Percentiles rank a stretch among this genome's conserved stretches.
Evolutionary conservation across 768 basidiomycete species (phyloP).

Genomic region (Podaxis carcinomalis): DNA sequence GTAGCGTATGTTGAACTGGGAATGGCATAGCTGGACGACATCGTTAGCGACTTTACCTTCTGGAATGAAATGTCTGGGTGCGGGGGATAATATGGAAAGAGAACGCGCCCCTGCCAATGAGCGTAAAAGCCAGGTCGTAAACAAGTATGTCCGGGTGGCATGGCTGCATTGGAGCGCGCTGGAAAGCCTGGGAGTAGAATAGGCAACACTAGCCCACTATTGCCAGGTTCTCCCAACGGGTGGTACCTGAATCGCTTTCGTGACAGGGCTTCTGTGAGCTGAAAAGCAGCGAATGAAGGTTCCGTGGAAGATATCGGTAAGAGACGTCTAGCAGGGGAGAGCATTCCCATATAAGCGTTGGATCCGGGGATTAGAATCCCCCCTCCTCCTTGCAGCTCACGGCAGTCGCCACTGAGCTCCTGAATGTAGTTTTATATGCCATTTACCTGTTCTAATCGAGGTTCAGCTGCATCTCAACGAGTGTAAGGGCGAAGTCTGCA

Average conservation of each 20-base stretch:
- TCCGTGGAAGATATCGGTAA: constrained; percentile 15
- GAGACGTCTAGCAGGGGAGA: constrained; percentile 13
- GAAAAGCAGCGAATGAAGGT: constrained; percentile 17
- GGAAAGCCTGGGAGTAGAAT: constrained; percentile 8
- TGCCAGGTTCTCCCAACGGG: constrained; percentile 13
- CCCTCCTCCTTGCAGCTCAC: neutral
- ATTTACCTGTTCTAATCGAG: neutral
- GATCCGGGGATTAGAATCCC: neutral
- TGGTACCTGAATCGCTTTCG: constrained; percentile 13
- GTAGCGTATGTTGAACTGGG: neutral
- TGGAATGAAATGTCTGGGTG: neutral
- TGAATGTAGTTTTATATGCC: neutral
- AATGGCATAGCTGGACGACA: neutral
- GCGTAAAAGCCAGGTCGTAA: constrained; percentile 5
- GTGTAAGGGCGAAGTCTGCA: neutral
- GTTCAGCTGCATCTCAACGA: neutral
- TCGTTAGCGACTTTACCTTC: neutral
- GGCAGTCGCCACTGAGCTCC: neutral
- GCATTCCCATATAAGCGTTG: neutral
- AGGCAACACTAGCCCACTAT: constrained; percentile 13
- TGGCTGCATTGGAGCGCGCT: neutral
- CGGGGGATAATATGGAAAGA: neutral
- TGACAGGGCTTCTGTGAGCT: constrained; percentile 11
- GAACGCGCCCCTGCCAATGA: neutral
- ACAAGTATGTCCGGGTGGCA: neutral